phyloP scores from a whole-genome alignment of 2,329 filamentous ascomycete species.

The Fusarium multiceps region DNA sequence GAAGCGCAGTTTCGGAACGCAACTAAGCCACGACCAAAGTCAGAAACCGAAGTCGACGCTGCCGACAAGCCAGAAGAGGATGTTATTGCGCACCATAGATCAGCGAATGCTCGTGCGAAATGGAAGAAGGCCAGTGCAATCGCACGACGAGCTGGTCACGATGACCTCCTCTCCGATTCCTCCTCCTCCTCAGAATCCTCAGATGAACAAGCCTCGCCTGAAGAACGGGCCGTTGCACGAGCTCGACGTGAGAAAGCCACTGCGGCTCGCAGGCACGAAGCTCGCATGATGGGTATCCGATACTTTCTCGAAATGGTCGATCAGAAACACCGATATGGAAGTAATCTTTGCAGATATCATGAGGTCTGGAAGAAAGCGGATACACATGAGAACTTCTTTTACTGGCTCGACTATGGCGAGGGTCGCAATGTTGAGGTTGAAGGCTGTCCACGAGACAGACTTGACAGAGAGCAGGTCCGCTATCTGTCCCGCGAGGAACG shows the following conservation, averaged over 20 bases:
- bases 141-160: constrained; percentile 76
- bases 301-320: constrained; percentile 91
- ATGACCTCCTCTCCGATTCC: constrained; percentile 65
- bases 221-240: constrained; percentile 54
- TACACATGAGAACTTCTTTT: constrained; percentile 90
- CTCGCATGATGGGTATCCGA: constrained; percentile 84
- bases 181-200: constrained; percentile 48
- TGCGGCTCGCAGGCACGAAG: constrained; percentile 69
- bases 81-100: constrained; percentile 22
- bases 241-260: constrained; percentile 62
- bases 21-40: constrained; percentile 57
- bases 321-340: constrained; percentile 86
- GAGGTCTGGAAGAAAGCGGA: constrained; percentile 82
- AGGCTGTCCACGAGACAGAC: constrained; percentile 76
- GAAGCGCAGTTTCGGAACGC: constrained; percentile 67
- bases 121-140: constrained; percentile 82
- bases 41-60: constrained; percentile 20
- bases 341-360: constrained; percentile 84
- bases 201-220: constrained; percentile 49
- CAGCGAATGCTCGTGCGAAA: constrained; percentile 67
- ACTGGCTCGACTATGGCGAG: constrained; percentile 88
- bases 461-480: constrained; percentile 83
- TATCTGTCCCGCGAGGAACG: constrained; percentile 88
- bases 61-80: constrained; percentile 21
- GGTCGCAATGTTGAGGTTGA: constrained; percentile 77